These are phyloP conservation scores for Viridothelium virens DNA, from an alignment of 495 filamentous ascomycete species.

Conservation along the genomic window DNA sequence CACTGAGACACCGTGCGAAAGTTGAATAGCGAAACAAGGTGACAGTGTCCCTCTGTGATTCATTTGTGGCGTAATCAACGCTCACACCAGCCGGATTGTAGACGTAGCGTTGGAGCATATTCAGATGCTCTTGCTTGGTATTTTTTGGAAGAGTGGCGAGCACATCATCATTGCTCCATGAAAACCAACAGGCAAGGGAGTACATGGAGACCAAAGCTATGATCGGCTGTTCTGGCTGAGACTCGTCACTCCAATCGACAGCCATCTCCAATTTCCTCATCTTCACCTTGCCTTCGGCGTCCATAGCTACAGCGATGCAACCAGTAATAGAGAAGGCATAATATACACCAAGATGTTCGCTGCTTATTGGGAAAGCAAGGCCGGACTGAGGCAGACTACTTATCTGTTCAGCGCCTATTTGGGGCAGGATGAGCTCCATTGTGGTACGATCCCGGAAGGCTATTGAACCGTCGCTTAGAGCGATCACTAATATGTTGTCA, in stretches of 20 bases:
- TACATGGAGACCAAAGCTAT: constrained; percentile 55
- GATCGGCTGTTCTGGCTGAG: constrained; percentile 37
- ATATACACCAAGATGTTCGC: constrained; percentile 18
- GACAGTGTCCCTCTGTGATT: constrained; percentile 50
- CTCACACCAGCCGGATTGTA: constrained; percentile 57
- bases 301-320: constrained; percentile 56
- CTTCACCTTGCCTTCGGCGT: constrained; percentile 56
- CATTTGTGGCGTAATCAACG: constrained; percentile 59
- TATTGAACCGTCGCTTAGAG: constrained; percentile 67
- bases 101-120: constrained; percentile 54
- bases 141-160: constrained; percentile 45
- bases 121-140: constrained; percentile 37
- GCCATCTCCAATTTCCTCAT: constrained; percentile 40
- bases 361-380: constrained; percentile 53
- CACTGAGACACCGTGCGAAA: constrained; percentile 61
- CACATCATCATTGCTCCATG: constrained; percentile 65
- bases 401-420: constrained; percentile 55
- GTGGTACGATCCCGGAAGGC: constrained; percentile 67
- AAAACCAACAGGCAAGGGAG: constrained; percentile 47
- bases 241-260: constrained; percentile 45
- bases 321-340: constrained; percentile 66
- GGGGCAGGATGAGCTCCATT: constrained; percentile 54
- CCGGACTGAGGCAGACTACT: constrained; percentile 63
- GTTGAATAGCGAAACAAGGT: constrained; percentile 59
- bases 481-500: constrained; percentile 58